A percentile compares a stretch with the other conserved stretches of the same genome.
Conservation (phyloP, 1,284 basidiomycete genomes). For the Veloporphyrellus conicus region DNA sequence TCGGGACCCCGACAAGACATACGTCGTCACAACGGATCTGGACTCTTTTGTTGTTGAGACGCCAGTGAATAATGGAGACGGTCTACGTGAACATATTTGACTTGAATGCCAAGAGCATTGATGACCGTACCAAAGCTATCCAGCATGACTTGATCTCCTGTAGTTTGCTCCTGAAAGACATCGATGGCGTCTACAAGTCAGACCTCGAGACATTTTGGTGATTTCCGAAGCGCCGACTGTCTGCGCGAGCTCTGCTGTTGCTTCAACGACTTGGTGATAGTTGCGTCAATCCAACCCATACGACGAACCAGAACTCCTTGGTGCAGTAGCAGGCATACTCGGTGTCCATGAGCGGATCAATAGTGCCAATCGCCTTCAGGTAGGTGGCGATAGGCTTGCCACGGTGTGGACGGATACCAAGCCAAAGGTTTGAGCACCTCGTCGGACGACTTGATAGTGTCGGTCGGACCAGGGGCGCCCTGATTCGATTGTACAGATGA, state of each 20-base stretch:
- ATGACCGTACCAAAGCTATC: constrained; percentile 98
- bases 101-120: constrained; percentile 93
- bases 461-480: constrained; percentile 94
- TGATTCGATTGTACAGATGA: constrained; percentile 93
- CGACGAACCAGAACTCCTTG: constrained; percentile 96
- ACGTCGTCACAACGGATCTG: constrained; percentile 99
- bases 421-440: constrained; percentile 99
- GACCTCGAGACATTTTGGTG: constrained; percentile 91
- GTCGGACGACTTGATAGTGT: constrained; percentile 99
- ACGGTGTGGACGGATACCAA: constrained; percentile 95
- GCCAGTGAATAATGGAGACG: constrained; percentile 99
- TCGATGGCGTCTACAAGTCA: constrained; percentile 98
- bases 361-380: constrained; percentile 98
- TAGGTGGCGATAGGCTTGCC: constrained; percentile 98
- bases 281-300: constrained; percentile 96
- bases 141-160: constrained; percentile 98
- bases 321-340: constrained; percentile 98
- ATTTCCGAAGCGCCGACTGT: constrained; percentile 94
- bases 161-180: constrained; percentile 98
- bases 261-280: constrained; percentile 94
- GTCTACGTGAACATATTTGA: constrained; percentile 99
- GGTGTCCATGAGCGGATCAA: constrained; percentile 99
- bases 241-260: too few relatives aligned
- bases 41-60: constrained; percentile 97
- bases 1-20: too few relatives aligned